These are phyloP conservation scores for Ascomycota sp. DNA, from an alignment of 2,329 filamentous ascomycete genomes.

Conservation along the genomic window DNA sequence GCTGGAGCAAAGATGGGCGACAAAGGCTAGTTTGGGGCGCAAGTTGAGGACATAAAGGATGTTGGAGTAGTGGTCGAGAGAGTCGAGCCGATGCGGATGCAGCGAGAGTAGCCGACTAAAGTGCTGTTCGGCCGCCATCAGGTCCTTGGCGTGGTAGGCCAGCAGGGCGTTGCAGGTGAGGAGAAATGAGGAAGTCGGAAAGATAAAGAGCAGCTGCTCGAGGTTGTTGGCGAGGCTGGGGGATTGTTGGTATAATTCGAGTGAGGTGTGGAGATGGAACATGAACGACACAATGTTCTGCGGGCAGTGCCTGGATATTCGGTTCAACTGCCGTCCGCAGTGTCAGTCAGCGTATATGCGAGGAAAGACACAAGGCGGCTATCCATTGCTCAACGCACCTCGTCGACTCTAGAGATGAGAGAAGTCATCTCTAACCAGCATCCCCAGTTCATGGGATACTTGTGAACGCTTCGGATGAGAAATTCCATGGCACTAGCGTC, in stretches of 20 bases:
- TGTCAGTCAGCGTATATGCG: background rate
- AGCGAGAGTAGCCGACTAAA: conserved; percentile 65
- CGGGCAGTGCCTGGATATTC: conserved; percentile 52
- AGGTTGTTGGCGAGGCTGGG: conserved; percentile 55
- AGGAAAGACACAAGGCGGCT: too few relatives aligned
- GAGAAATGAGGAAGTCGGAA: conserved; percentile 74
- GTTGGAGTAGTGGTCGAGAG: conserved; percentile 89
- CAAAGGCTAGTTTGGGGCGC: conserved; percentile 73
- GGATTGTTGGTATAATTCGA: conserved; percentile 79
- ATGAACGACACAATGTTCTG: conserved; percentile 86
- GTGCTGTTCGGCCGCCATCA: conserved; percentile 45
- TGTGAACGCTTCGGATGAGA: conserved; percentile 71
- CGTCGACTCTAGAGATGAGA: conserved; percentile 59
- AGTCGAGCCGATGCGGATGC: conserved; percentile 58
- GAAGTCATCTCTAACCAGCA: conserved; percentile 86
- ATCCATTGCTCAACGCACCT: conserved; percentile 31
- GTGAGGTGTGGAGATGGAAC: conserved; percentile 76
- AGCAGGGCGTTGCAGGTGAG: conserved; percentile 77
- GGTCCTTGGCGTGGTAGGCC: conserved; percentile 74
- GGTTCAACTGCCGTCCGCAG: conserved; percentile 36
- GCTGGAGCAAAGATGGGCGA: conserved; percentile 76
- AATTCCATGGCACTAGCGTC: conserved; percentile 68
- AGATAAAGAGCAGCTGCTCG: conserved; percentile 61
- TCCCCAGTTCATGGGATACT: conserved; percentile 92
- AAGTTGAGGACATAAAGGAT: conserved; percentile 86